Evolutionary conservation across 768 basidiomycete genomes (phyloP), one percentile per base, ranked within the genome.

Genomic region (Collybia mongolica): DNA sequence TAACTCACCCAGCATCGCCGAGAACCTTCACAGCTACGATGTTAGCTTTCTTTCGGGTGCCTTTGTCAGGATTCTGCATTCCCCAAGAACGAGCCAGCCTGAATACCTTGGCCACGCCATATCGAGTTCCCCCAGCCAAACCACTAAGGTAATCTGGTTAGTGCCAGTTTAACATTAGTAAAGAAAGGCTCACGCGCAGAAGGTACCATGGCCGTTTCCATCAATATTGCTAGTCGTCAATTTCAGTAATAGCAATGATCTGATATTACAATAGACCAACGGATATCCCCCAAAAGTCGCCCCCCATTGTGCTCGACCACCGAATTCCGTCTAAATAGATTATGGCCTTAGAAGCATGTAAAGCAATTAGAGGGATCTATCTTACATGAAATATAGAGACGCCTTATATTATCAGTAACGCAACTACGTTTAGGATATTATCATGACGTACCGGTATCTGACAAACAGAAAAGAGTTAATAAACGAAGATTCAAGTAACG

Each of bases 121-220:
- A 73, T 22, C 54, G 57, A 6, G 51, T 61, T 8, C 73, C 72
- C 18, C 60, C 72, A 5, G 60, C 65, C 41, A 66, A 70, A 17
- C 70, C 73, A 23, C 67, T 68, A 18, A 3, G 5, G 23, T 19
- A 19, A 9, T 9, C 17, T 19, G n/a, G 17, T 19, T 26, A 6
- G 39, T 14, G 6, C 4, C 11, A 39, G 22, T 2, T 15, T 2
- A 17, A 36, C 15, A 12, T 12, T 12, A 38, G 22, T 12, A 22
- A 5, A 9, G 28, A 5, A 11, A 5, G 2, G 58, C 69, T 48
- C 52, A 70, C 66, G 71, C 66, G 54, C 44, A 56, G 55, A 73
- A 73, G 29, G 75, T 74, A 18, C 74, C 75, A 49, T 76, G 74
- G 15, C 73, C 74, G 54, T 71, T 60, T n/a, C 67, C 71, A 55